Evolutionary conservation across 805 yeast genomes (phyloP).

Genomic region (Blastobotrys muscicola): DNA sequence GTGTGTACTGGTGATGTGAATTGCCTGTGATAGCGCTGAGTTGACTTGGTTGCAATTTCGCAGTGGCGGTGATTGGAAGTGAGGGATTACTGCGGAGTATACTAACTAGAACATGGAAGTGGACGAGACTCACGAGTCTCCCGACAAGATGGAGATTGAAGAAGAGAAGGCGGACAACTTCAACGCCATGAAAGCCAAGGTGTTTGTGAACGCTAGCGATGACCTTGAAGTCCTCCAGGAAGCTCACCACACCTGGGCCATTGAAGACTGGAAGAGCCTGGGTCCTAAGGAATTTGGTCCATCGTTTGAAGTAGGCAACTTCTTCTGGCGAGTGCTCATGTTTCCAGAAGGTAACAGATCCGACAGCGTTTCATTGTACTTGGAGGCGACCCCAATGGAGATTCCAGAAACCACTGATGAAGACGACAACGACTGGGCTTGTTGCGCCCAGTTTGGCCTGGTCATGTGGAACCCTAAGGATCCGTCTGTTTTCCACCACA

Average conservation of each 20-base stretch:
- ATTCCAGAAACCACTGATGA: conserved; percentile 1
- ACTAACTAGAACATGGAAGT: too few relatives aligned
- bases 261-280: conserved; percentile 28
- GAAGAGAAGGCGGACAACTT: conserved; percentile 4
- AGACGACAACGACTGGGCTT: conserved; percentile 49
- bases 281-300: conserved; percentile 25
- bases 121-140: background rate
- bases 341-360: conserved; percentile 69
- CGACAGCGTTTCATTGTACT: conserved; percentile 57
- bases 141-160: background rate
- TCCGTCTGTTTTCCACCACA: conserved; percentile 49
- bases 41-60: too few relatives aligned
- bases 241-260: conserved; percentile 25
- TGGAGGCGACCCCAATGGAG: conserved; percentile 53
- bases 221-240: conserved; percentile 21
- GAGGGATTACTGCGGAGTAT: too few relatives aligned
- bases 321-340: conserved; percentile 44
- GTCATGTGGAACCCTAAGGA: conserved; percentile 74
- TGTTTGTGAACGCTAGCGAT: conserved; percentile 16
- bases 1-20: too few relatives aligned
- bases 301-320: conserved; percentile 23
- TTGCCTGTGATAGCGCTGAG: too few relatives aligned
- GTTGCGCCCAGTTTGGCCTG: conserved; percentile 86
- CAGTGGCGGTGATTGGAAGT: too few relatives aligned
- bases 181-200: conserved; percentile 10